These are phyloP conservation scores for Marasmius sp. DNA, from an alignment of 1,284 basidiomycete genomes.

Conservation along the genomic window DNA sequence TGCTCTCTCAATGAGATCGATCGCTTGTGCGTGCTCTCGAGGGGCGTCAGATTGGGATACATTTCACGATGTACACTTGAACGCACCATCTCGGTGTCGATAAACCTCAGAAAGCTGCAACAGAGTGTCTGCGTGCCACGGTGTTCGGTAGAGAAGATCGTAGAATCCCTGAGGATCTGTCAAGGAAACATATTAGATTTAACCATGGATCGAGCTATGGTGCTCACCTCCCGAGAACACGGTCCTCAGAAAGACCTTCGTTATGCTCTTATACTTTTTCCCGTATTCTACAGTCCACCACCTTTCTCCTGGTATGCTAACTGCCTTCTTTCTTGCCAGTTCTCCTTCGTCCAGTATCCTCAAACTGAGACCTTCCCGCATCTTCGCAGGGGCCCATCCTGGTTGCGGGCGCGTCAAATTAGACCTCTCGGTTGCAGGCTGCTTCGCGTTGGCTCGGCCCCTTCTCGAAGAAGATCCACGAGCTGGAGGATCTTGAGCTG, in stretches of 20 bases:
- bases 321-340: slow-evolving; percentile 38
- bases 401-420: slow-evolving; percentile 62
- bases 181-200: background rate
- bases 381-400: slow-evolving; percentile 61
- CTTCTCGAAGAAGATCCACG: slow-evolving; percentile 19
- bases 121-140: slow-evolving; percentile 90
- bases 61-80: background rate
- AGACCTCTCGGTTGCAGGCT: slow-evolving; percentile 45
- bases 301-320: slow-evolving; percentile 55
- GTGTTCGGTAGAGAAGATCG: slow-evolving; percentile 54
- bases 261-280: slow-evolving; percentile 77
- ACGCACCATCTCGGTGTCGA: slow-evolving; percentile 78
- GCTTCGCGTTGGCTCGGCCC: slow-evolving; percentile 6
- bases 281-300: slow-evolving; percentile 90
- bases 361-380: slow-evolving; percentile 71
- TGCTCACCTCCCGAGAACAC: slow-evolving; percentile 77
- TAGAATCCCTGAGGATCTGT: slow-evolving; percentile 71
- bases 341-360: slow-evolving; percentile 60
- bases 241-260: slow-evolving; percentile 77
- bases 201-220: background rate
- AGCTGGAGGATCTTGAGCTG: slow-evolving; percentile 23
- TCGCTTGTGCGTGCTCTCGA: slow-evolving; percentile 77
- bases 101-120: slow-evolving; percentile 86
- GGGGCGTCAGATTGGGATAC: background rate
- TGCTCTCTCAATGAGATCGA: slow-evolving; percentile 84